Evolutionary conservation across 495 filamentous ascomycete species (phyloP).

Genomic region (Aspergillus mulundensis): DNA sequence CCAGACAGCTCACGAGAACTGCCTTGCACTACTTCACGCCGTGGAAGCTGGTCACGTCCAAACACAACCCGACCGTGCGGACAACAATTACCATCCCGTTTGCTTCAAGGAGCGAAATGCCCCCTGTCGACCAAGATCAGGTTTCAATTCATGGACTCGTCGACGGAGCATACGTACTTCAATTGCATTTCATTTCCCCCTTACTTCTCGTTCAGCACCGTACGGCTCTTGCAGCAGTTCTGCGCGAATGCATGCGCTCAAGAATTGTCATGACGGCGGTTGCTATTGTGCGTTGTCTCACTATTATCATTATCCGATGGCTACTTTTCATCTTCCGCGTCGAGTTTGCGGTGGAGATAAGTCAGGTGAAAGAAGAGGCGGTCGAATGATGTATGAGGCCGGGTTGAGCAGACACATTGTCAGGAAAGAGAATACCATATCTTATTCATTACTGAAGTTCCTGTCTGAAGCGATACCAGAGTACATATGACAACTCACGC

Average conservation of each 20-base stretch:
- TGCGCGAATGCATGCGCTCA: background rate
- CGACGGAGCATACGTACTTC: background rate
- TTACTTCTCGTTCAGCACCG: background rate
- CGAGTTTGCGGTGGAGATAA: background rate
- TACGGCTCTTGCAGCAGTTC: background rate
- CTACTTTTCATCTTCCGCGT: background rate
- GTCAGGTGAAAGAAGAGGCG: background rate
- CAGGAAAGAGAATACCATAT: background rate
- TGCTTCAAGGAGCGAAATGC: background rate
- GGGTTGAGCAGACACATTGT: background rate
- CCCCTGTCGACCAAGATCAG: background rate
- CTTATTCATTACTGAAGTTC: background rate
- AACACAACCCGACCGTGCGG: background rate
- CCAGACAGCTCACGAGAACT: background rate
- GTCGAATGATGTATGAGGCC: background rate
- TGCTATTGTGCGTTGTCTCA: background rate
- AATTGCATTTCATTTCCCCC: background rate
- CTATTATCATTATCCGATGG: background rate
- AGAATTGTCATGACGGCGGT: background rate
- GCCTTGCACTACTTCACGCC: background rate
- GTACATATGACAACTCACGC: background rate
- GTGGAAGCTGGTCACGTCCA: background rate
- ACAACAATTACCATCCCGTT: background rate
- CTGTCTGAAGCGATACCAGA: background rate
- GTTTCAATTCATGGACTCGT: background rate